phyloP scores from a whole-genome alignment of 1,284 basidiomycete genomes.

The Hemileia vastatrix region DNA sequence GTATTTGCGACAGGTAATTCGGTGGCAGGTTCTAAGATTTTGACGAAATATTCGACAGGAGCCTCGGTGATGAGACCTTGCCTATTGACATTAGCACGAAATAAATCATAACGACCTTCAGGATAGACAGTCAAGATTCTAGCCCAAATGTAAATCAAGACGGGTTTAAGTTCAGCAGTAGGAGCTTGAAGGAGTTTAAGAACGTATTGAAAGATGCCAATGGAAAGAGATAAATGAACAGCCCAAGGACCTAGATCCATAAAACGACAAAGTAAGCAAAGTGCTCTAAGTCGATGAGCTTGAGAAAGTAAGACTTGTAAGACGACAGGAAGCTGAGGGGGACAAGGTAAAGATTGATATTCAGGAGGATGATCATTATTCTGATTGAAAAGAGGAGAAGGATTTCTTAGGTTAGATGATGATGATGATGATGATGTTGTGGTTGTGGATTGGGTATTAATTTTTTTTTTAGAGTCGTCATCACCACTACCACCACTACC shows the following conservation, averaged over 20 bases:
- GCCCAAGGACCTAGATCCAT: conserved; percentile 24
- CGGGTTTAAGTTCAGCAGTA: conserved; percentile 18
- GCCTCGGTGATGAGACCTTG: conserved; percentile 5
- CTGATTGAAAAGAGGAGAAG: conserved; percentile 4
- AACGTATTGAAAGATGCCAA: conserved; percentile 23
- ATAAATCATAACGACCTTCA: conserved; percentile 17
- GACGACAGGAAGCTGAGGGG: conserved; percentile 23
- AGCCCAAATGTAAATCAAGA: conserved; percentile 22
- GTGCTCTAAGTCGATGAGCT: conserved; percentile 16
- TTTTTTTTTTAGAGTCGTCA: background rate
- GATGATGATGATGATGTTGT: background rate
- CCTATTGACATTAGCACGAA: conserved; percentile 1
- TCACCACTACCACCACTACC: no score
- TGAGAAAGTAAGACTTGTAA: conserved; percentile 22
- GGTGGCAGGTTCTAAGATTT: conserved; percentile 11
- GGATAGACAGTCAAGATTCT: conserved; percentile 24
- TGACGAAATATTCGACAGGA: conserved; percentile 20
- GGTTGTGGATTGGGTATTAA: background rate
- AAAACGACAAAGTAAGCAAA: conserved; percentile 18
- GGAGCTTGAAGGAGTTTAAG: conserved; percentile 23
- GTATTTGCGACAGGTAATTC: conserved; percentile 17
- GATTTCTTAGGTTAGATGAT: background rate
- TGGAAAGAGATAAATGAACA: conserved; percentile 23
- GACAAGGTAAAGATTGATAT: conserved; percentile 18
- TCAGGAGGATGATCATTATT: conserved; percentile 12